Evolutionary conservation across 148 eudicot species (phyloP).

Genomic region (Diospyros lotus): DNA sequence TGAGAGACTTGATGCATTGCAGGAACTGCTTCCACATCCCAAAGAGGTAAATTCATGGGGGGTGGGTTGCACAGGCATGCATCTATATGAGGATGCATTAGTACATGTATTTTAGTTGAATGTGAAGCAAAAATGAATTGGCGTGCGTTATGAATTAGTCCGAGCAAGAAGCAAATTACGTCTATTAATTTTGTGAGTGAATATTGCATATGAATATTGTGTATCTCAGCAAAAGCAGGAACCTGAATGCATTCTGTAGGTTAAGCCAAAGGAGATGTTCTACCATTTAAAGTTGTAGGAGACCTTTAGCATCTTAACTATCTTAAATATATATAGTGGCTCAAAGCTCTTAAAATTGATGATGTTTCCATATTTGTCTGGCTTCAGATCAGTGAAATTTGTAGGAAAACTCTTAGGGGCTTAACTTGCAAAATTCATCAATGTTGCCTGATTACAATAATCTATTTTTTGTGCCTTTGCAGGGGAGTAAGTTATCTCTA

Average conservation of each 20-base stretch:
- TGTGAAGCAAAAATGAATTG: neutral
- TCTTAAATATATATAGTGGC: slow-evolving; percentile 1
- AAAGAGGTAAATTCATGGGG: slow-evolving; percentile 22
- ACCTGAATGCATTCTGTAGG: neutral
- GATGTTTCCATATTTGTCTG: neutral
- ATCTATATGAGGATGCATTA: neutral
- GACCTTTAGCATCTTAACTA: neutral
- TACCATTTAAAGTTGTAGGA: neutral
- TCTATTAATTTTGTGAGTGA: neutral
- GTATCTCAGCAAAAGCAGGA: neutral
- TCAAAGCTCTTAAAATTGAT: neutral
- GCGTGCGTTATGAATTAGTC: neutral
- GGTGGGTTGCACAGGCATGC: neutral
- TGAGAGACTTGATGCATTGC: slow-evolving; percentile 29
- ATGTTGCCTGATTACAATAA: neutral
- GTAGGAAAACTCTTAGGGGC: neutral
- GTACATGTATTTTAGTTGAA: no score
- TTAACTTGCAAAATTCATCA: neutral
- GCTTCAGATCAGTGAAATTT: neutral
- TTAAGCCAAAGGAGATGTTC: neutral
- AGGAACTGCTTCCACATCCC: slow-evolving; percentile 34
- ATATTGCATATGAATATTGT: neutral
- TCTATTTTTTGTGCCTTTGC: slow-evolving; percentile 13
- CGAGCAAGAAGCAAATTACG: neutral
- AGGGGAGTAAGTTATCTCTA: slow-evolving; percentile 29